Base-by-base conservation (phyloP, 441 rosid genomes). In the Adansonia madagascariensis region DNA sequence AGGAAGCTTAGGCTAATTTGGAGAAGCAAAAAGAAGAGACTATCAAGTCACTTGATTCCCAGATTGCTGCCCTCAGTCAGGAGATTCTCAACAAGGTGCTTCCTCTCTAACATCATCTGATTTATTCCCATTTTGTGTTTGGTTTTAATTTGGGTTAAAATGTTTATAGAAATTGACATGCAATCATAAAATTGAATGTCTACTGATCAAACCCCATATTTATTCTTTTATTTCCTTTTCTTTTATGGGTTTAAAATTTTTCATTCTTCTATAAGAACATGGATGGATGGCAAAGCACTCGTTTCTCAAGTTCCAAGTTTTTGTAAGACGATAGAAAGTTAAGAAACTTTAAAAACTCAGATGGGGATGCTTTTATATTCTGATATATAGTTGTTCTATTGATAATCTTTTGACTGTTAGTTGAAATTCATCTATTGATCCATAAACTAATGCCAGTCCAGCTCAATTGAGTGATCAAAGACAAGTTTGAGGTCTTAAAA, bases 51-150 rank as follows among this genome's bases (percentile, higher is more conserved):
- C 88, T 95, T 8, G 97, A 95, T 75, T 87, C 95, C 44, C 98
- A 95, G 85, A 91, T 91, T 62, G 86, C 92, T 74, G 86, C 86
- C 77, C 91, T 92, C 7, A 89, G 96, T 78, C 86, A 93, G 53
- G 92, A 89, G 20, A 93, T 95, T 87, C 97, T 92, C 18, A 92
- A 88, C 82, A 95, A 95, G 91, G 96, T 95, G 67, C 92, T 95
- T 81, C 97, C 96, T 78, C 79, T 80, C 67, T 87, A 84, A 84
- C 31, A n/a, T 17, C 18, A 50, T 27, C 31, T 27, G 31, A 27
- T 27, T 27, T 35, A 11, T 15, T 20, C 64, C 57, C 24, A 6
- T 53, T 50, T 24, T 52, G 47, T 20, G 24, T 43, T 12, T 79
- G 52, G 47, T 35, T 46, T 52, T 10, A 66, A 6, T 44, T 17